These are phyloP conservation scores for Sextonia rubra DNA, from an alignment of 164 flowering plant species.

Conservation along the genomic window DNA sequence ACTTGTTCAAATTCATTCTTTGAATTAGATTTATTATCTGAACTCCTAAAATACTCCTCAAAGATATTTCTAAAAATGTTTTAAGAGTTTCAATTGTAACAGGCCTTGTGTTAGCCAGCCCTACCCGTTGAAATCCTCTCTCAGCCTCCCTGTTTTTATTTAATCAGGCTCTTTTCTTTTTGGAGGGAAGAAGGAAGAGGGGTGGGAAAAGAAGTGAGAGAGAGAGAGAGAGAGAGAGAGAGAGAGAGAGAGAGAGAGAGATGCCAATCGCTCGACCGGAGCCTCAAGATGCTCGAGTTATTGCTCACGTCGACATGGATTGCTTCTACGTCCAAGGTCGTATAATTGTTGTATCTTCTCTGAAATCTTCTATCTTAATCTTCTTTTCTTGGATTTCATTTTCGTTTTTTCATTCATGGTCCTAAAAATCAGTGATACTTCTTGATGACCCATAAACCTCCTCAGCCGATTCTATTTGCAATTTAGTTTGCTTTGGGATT, in stretches of 20 bases:
- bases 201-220: neutral
- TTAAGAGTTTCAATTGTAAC: too few species aligned
- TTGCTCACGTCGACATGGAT: constrained; percentile 96
- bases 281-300: constrained; percentile 62
- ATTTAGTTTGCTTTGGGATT: too few species aligned
- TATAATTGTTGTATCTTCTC: neutral
- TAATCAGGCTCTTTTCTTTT: too few species aligned
- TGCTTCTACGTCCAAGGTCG: constrained; percentile 98
- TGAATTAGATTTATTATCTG: too few species aligned
- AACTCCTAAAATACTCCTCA: too few species aligned
- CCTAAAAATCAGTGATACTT: neutral
- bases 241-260: neutral
- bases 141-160: too few species aligned
- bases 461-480: neutral
- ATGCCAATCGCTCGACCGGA: constrained; percentile 89
- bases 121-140: too few species aligned
- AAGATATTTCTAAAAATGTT: too few species aligned
- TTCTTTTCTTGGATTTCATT: constrained; percentile 2
- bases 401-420: neutral
- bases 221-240: neutral
- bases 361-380: neutral
- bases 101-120: too few species aligned
- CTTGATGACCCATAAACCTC: neutral
- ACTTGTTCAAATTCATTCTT: too few species aligned
- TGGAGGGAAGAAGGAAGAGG: neutral